Percentiles rank a stretch among this genome's conserved stretches.
phyloP scores from a whole-genome alignment of 768 basidiomycete species.

The Lentinus brumalis region DNA sequence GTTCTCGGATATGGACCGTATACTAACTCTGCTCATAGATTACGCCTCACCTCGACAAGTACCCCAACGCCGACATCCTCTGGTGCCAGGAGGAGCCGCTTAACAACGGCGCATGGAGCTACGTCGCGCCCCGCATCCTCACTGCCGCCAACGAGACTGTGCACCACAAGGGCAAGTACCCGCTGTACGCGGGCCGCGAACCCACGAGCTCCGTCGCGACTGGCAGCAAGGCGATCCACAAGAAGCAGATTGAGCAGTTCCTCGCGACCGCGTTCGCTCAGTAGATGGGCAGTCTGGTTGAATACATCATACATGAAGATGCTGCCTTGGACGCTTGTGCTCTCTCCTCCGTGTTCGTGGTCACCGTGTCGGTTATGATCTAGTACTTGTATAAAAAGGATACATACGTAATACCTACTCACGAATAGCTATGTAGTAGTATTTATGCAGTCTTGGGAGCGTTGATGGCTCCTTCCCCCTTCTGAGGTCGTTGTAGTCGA shows the following conservation, averaged over 20 bases:
- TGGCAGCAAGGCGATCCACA: constrained; percentile 86
- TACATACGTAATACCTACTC: neutral
- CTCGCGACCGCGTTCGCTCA: constrained; percentile 57
- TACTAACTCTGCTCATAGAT: constrained; percentile 47
- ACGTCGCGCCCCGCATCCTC: constrained; percentile 89
- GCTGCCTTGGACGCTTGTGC: neutral
- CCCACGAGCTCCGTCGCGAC: constrained; percentile 93
- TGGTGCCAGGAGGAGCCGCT: constrained; percentile 99
- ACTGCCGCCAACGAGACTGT: constrained; percentile 91
- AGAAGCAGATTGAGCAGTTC: constrained; percentile 87
- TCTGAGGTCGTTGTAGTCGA: too few relatives aligned
- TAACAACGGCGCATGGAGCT: constrained; percentile 98
- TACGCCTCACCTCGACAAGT: constrained; percentile 92
- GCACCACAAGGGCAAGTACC: constrained; percentile 90
- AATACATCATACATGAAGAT: neutral
- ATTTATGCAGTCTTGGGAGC: neutral
- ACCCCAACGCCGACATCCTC: constrained; percentile 90
- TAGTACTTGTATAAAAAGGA: neutral
- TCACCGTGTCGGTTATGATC: neutral
- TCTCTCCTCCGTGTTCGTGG: neutral
- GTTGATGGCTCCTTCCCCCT: too few relatives aligned
- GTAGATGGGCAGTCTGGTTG: neutral
- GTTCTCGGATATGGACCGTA: neutral
- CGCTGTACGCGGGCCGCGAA: constrained; percentile 88
- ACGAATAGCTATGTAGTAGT: neutral